Percentiles rank a stretch among this genome's conserved stretches.
Evolutionary conservation across 805 yeast species (phyloP).

Genomic region (Metschnikowia borealis): DNA sequence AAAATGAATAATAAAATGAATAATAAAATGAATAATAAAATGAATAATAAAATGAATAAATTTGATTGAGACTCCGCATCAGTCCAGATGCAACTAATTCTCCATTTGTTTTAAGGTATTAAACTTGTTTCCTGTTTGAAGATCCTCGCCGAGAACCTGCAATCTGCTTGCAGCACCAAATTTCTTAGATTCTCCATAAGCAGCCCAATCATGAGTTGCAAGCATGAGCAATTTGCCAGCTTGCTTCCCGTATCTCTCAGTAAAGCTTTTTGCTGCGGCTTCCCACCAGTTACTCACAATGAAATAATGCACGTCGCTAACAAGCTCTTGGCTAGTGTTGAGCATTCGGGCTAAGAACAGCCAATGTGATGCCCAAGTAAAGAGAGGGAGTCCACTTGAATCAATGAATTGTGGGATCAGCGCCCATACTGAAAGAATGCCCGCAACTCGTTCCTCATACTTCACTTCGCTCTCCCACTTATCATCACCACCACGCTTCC

Average conservation of each 20-base stretch:
- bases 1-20: background rate
- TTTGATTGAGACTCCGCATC: background rate
- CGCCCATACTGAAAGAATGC: conserved; percentile 77
- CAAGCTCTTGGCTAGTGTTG: conserved; percentile 47
- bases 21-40: no score
- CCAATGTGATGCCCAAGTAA: conserved; percentile 54
- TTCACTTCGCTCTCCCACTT: conserved; percentile 61
- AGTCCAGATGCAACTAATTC: conserved; percentile 6
- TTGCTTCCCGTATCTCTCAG: conserved; percentile 61
- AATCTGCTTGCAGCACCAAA: conserved; percentile 79
- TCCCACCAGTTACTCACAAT: conserved; percentile 92
- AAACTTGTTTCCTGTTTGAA: conserved; percentile 47
- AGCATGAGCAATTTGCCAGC: conserved; percentile 55
- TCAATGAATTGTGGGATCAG: conserved; percentile 54
- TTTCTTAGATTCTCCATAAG: conserved; percentile 44
- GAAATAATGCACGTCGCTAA: conserved; percentile 68
- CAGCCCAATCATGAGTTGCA: conserved; percentile 50
- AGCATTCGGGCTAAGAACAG: conserved; percentile 63
- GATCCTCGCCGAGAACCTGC: conserved; percentile 75
- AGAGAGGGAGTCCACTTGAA: conserved; percentile 21
- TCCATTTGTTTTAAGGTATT: conserved; percentile 46
- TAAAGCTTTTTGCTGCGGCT: conserved; percentile 57
- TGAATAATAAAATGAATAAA: background rate
- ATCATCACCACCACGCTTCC: conserved; percentile 52
- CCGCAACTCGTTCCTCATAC: conserved; percentile 83